Evolutionary conservation across 179 eudicot genomes (phyloP).

Genomic region (Beta macrorhiza): DNA sequence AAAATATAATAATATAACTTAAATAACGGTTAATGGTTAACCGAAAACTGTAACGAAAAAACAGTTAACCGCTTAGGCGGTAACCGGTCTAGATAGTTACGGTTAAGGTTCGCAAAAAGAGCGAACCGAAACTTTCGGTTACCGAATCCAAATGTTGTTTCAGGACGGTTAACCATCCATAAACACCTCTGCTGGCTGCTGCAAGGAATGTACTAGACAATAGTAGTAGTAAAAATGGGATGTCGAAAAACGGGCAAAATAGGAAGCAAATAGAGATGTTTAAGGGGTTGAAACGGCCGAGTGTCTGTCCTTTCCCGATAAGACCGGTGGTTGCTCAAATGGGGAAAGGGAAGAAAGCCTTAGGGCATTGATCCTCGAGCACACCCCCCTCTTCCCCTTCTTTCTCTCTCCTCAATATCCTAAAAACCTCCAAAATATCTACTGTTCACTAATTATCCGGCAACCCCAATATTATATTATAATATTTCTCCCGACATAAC

Average conservation of each 20-base stretch:
- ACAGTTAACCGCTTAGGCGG: no score
- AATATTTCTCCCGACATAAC: background rate
- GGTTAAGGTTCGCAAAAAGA: no score
- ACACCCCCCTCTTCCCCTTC: background rate
- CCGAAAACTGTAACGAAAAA: no score
- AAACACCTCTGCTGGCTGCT: no score
- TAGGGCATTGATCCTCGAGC: slow-evolving; percentile 21
- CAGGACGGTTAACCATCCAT: no score
- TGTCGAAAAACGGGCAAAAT: background rate
- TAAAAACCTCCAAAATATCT: background rate
- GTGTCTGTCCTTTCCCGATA: slow-evolving; percentile 23
- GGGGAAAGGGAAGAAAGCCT: background rate
- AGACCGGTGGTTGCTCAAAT: slow-evolving; percentile 31
- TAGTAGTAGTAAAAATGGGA: no score
- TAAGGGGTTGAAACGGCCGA: slow-evolving; percentile 19
- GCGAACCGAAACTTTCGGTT: no score
- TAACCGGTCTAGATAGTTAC: no score
- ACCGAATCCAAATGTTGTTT: no score
- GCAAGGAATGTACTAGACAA: no score
- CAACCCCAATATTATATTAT: background rate
- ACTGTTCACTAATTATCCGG: slow-evolving; percentile 9
- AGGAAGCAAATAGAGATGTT: background rate
- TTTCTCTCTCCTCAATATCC: background rate
- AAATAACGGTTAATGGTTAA: no score
- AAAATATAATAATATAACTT: no score